Conservation (phyloP, 768 basidiomycete species). For the Boletus insuetus region DNA sequence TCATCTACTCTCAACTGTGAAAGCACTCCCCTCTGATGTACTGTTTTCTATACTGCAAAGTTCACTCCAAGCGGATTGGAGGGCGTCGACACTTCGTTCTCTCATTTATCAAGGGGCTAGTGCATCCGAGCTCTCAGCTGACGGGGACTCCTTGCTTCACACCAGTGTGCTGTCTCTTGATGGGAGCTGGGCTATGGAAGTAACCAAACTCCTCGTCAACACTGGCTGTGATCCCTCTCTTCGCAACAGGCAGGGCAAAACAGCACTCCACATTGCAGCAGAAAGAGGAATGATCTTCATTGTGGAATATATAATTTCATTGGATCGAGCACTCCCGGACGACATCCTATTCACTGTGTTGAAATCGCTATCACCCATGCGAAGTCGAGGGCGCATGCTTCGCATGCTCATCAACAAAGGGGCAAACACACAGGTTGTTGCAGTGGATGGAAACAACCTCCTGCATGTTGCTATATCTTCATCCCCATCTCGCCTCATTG, state of each 20-base stretch:
- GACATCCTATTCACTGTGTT: background rate
- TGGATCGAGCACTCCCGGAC: background rate
- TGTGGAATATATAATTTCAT: background rate
- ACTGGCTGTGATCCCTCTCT: background rate
- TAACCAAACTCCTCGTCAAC: background rate
- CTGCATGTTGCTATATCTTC: background rate
- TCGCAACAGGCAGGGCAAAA: no score
- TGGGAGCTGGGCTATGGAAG: no score
- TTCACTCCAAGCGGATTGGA: background rate
- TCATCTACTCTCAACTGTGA: background rate
- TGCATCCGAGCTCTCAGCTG: accelerated
- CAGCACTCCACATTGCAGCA: background rate
- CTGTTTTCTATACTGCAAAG: background rate
- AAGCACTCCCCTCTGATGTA: background rate
- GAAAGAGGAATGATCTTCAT: background rate
- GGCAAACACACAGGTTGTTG: background rate
- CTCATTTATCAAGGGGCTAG: background rate
- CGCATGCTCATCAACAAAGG: background rate
- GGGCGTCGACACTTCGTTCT: background rate
- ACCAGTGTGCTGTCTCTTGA: no score
- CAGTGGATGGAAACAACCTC: background rate
- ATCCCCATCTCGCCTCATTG: no score
- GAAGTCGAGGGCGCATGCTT: background rate
- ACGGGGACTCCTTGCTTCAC: background rate
- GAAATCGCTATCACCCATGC: background rate